A percentile compares a stretch with the other conserved stretches of the same genome.
Evolutionary conservation across 495 filamentous ascomycete species (phyloP).

Genomic region (Trichocladium antarcticum): DNA sequence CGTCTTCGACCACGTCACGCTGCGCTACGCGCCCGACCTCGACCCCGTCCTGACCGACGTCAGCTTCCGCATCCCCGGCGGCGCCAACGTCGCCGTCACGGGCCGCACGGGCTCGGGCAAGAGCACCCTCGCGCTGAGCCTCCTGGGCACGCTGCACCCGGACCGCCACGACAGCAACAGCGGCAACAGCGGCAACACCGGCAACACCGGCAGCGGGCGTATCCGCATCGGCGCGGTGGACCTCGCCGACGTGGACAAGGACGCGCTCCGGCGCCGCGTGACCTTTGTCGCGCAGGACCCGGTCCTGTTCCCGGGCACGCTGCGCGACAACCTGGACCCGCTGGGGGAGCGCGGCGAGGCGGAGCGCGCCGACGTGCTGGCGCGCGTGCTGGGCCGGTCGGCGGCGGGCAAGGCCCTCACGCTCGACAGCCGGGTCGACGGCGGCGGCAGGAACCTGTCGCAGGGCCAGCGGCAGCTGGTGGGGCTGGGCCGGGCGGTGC

Average conservation of each 20-base stretch:
- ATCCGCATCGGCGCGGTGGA: constrained; percentile 46
- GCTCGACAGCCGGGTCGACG: constrained; percentile 39
- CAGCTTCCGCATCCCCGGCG: constrained; percentile 58
- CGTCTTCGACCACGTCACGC: constrained; percentile 61
- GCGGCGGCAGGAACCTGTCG: constrained; percentile 49
- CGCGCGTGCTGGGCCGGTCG: constrained; percentile 28
- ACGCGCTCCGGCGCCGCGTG: constrained; percentile 44
- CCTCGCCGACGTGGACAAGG: constrained; percentile 40
- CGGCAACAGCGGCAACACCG: constrained; percentile 45
- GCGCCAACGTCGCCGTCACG: constrained; percentile 57
- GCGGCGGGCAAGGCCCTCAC: constrained; percentile 29
- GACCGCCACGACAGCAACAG: constrained; percentile 38
- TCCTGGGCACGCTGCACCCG: constrained; percentile 44
- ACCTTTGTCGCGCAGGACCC: constrained; percentile 54
- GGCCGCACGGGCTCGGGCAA: constrained; percentile 56
- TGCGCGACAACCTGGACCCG: constrained; percentile 48
- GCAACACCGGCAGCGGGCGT: constrained; percentile 41
- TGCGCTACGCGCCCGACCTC: constrained; percentile 65
- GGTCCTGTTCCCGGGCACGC: constrained; percentile 45
- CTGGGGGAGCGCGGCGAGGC: constrained; percentile 34
- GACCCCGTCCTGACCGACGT: constrained; percentile 55
- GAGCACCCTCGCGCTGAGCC: constrained; percentile 45
- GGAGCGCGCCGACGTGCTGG: constrained; percentile 37
- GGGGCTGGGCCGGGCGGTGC: constrained; percentile 46
- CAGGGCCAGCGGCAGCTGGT: constrained; percentile 53